phyloP scores from a whole-genome alignment of 2,329 filamentous ascomycete species.

The Alternaria burnsii region DNA sequence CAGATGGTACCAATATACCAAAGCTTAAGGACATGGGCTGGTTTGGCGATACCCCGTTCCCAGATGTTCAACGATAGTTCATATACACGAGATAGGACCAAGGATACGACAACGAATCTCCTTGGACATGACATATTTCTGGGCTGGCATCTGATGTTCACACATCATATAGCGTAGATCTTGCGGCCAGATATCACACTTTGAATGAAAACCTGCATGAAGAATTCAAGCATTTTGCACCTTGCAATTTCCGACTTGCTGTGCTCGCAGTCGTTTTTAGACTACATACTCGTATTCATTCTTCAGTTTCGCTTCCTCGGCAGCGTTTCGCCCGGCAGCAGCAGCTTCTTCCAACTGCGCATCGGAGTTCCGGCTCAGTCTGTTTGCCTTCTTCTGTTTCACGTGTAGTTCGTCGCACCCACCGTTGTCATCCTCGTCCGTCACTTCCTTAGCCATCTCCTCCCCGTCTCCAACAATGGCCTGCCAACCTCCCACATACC shows the following conservation, averaged over 20 bases:
- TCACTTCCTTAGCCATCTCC: neutral
- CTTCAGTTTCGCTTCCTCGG: neutral
- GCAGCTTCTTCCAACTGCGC: neutral
- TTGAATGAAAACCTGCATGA: neutral
- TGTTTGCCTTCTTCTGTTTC: neutral
- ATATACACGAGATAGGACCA: neutral
- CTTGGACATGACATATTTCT: constrained; percentile 4
- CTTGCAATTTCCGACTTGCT: neutral
- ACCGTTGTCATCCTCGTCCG: neutral
- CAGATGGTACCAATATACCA: constrained; percentile 7
- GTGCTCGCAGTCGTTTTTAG: neutral
- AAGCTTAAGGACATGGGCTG: neutral
- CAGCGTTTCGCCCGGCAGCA: neutral
- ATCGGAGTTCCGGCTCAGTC: neutral
- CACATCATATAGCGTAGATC: constrained; percentile 6
- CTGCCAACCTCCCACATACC: neutral
- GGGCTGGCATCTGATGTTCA: constrained; percentile 3
- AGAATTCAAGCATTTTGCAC: neutral
- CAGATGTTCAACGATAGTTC: neutral
- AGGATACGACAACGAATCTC: constrained; percentile 10
- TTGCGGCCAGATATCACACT: neutral
- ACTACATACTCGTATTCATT: neutral
- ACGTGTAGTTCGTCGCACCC: neutral
- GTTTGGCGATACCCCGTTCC: neutral
- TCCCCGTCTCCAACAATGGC: neutral